Conservation (phyloP, 805 yeast genomes). For the Saccharomycopsis sp. region DNA sequence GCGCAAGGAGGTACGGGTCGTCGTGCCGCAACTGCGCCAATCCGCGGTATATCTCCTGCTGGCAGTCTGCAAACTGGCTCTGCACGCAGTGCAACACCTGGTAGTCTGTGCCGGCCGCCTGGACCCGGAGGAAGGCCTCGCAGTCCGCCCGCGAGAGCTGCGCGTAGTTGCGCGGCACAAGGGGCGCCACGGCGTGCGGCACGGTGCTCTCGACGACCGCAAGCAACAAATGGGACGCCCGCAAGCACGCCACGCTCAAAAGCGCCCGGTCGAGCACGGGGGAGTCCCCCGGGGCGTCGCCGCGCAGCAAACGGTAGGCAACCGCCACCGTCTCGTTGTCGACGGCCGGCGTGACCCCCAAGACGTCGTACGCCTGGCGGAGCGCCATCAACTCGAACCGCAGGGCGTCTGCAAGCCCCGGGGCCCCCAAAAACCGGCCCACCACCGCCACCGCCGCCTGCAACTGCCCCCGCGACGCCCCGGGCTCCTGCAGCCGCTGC, state of each 20-base stretch:
- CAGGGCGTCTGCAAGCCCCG: constrained; percentile 30
- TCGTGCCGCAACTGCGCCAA: no score
- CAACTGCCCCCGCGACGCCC: no score
- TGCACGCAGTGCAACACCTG: no score
- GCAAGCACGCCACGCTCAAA: constrained; percentile 26
- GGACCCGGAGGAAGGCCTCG: neutral
- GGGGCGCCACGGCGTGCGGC: neutral
- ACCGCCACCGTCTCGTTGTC: constrained; percentile 70
- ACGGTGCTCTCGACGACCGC: constrained; percentile 25
- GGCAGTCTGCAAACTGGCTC: no score
- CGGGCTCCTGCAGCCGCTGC: constrained; percentile 9
- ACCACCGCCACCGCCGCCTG: no score
- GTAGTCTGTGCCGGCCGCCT: no score
- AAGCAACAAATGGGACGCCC: constrained; percentile 26
- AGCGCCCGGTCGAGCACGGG: constrained; percentile 24
- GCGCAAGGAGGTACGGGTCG: neutral
- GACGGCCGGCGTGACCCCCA: constrained; percentile 46
- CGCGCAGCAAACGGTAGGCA: constrained; percentile 57
- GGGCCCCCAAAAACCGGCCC: constrained; percentile 34
- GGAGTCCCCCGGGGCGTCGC: neutral
- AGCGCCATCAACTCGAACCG: constrained; percentile 43
- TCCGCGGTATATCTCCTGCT: no score
- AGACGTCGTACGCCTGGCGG: constrained; percentile 42
- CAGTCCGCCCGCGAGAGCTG: neutral
- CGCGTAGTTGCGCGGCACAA: neutral